Percentiles rank a stretch among this genome's conserved stretches.
phyloP scores from a whole-genome alignment of 768 basidiomycete species.

The Trametes gibbosa region DNA sequence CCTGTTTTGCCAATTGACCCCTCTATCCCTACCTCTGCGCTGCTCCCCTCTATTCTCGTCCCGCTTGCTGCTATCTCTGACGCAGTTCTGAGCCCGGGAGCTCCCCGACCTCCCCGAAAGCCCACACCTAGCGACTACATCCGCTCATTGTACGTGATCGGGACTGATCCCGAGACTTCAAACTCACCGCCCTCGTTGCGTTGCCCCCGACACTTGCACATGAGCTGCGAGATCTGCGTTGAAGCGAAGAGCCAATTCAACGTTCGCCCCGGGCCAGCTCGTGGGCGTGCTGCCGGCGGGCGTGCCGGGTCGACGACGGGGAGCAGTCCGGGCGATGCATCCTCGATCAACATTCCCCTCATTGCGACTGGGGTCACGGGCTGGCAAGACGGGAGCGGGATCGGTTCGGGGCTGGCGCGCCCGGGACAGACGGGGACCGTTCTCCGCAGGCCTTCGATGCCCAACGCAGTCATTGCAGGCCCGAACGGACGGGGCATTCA shows the following conservation, averaged over 20 bases:
- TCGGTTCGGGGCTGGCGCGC: constrained; percentile 65
- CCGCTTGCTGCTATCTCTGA: constrained; percentile 23
- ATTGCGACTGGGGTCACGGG: constrained; percentile 58
- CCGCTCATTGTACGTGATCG: constrained; percentile 52
- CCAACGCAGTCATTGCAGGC: background rate
- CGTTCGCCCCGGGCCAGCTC: constrained; percentile 5
- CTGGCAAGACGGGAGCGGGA: constrained; percentile 73
- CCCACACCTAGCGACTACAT: constrained; percentile 38
- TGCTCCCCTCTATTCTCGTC: constrained; percentile 33
- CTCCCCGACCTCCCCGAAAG: constrained; percentile 11
- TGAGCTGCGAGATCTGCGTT: constrained; percentile 75
- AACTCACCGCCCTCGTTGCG: constrained; percentile 62
- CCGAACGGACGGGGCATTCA: constrained; percentile 27
- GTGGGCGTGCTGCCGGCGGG: constrained; percentile 10
- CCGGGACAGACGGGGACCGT: constrained; percentile 56
- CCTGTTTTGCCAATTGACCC: constrained; percentile 21
- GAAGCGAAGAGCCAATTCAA: constrained; percentile 43
- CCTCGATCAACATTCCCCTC: constrained; percentile 1
- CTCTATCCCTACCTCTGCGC: constrained; percentile 20
- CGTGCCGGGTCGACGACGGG: constrained; percentile 24
- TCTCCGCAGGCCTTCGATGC: constrained; percentile 46
- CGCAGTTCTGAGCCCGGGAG: background rate
- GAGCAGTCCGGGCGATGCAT: constrained; percentile 25
- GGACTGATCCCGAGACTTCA: constrained; percentile 58
- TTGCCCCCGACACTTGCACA: constrained; percentile 72